Base-by-base conservation (phyloP, 2,329 filamentous ascomycete genomes). In the Ustulina deusta region DNA sequence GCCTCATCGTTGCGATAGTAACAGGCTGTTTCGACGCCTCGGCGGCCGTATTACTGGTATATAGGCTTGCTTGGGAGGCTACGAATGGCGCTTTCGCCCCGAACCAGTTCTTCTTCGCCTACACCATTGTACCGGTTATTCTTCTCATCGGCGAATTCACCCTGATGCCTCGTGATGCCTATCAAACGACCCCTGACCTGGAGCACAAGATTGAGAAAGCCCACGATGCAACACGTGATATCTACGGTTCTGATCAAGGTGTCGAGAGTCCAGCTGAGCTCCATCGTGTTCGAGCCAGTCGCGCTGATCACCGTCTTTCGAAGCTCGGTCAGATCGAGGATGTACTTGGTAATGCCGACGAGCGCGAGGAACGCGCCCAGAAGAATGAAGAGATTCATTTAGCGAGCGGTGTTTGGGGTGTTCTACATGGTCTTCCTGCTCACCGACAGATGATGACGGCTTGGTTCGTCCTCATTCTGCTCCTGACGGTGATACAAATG, bases 391-490 rank as follows among this genome's bases (percentile, higher is more conserved):
- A 85, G 66, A 87, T 88, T 60, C 87, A 89, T 34, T 80, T 84
- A 42, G 81, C 81, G 0, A 89, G 86, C 6, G 90, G 90, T 2
- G 88, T 93, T 7, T 93, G 90, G 89, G 91, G 91, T 10, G 89
- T 89, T 1, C 81, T 94, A 54, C 91, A 94, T 72, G 90, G 89
- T 6, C 81, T 84, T 55, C 85, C 89, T 1, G 89, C 90, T 0
- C 76, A 84, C 5, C 78, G 86, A 66, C 91, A 94, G 78, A 91
- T 93, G 77, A 78, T 80, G 36, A 89, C 88, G 1, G 87, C 87
- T 0, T 93, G 91, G 90, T 93, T 92, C 78, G 80, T 90, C 13
- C 83, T 93, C n/a, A 88, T 93, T 57, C 85, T 91, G 0, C 74
- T 90, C 4, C 87, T 93, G 74, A 93, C 82, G 0, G 80, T 87